Evolutionary conservation across 179 eudicot species (phyloP), one percentile per base, ranked within the genome.

Genomic region (Silene coronaria): DNA sequence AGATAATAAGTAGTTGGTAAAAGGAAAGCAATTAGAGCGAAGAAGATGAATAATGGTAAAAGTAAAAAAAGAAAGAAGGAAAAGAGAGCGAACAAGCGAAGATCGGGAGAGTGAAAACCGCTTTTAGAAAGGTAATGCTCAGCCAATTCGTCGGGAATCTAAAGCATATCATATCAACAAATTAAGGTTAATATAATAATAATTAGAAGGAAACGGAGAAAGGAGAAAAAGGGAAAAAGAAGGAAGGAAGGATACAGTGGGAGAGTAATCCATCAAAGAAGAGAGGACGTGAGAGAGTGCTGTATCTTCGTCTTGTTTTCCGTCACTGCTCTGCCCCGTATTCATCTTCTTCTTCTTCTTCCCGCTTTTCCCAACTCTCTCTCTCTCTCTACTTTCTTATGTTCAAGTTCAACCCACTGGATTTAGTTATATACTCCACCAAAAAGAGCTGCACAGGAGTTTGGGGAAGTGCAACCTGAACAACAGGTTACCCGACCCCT

Each of bases 121-220:
- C 91, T 87, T 75, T 92, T 94, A 5, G 85, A 96, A 70, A 94
- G 85, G 85, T 92, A 94, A 85, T 94, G 97, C 79, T 94, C 96
- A 51, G 90, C 97, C 84, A 94, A 81, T 82, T 94, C 97, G 69
- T 94, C 98, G 30, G 97, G 98, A 83, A 94, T 89, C 93, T 90
- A 82, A 22, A n/a, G n/a, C n/a, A n/a, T n/a, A n/a, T 6, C 7
- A 67, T 3, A 51, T 16, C 62, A 38, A 22, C 27, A 6, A 68
- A 32, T 9, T 4, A 36, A 8, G 11, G 4, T 42, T 6, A 22
- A 9, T 4, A 26, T 6, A 2, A 62, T 2, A 26, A 62, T 24
- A 1, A 23, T 2, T 62, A 2, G 0, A 55, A 6, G 6, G 38
- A 6, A 1, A 16, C n/a, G 32, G 22, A 27, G 26, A 24, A 60